Evolutionary conservation across 2,329 filamentous ascomycete species (phyloP).

Genomic region (Boeremia lycopersici): DNA sequence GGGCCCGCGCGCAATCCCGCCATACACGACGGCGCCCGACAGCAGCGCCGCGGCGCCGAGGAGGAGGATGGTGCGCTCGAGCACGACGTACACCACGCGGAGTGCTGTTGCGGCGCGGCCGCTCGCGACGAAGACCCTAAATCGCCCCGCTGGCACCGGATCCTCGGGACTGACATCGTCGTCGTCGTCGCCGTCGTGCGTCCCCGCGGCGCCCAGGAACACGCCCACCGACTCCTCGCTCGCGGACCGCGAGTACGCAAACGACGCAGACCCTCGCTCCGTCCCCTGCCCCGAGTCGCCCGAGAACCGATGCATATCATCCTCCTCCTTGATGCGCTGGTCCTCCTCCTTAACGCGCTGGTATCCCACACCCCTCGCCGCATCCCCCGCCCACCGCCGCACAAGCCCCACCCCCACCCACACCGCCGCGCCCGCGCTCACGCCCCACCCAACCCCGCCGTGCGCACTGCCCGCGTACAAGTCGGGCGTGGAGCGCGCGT

Average conservation of each 20-base stretch:
- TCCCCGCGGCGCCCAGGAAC: constrained; percentile 46
- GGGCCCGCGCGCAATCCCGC: constrained; percentile 76
- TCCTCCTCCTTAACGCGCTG: no score
- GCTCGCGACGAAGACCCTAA: no score
- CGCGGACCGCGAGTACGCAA: constrained; percentile 69
- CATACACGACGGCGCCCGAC: constrained; percentile 77
- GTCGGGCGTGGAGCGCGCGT: constrained; percentile 82
- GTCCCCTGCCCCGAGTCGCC: constrained; percentile 67
- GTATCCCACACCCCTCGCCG: no score
- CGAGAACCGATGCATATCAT: constrained; percentile 46
- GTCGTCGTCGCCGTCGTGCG: constrained; percentile 40
- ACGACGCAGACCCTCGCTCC: constrained; percentile 70
- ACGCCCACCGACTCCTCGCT: constrained; percentile 55
- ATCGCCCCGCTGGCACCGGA: no score
- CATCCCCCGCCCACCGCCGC: no score
- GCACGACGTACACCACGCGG: constrained; percentile 65
- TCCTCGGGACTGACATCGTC: no score
- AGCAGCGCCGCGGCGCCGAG: constrained; percentile 76
- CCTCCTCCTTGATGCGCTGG: constrained; percentile 45
- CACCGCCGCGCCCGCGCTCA: constrained; percentile 71
- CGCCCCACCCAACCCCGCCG: constrained; percentile 84
- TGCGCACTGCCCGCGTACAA: constrained; percentile 89
- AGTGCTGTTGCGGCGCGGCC: constrained; percentile 63
- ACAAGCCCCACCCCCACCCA: constrained; percentile 74
- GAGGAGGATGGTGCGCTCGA: constrained; percentile 79